Conservation (phyloP, 768 basidiomycete genomes). For the Amanita rubescens region DNA sequence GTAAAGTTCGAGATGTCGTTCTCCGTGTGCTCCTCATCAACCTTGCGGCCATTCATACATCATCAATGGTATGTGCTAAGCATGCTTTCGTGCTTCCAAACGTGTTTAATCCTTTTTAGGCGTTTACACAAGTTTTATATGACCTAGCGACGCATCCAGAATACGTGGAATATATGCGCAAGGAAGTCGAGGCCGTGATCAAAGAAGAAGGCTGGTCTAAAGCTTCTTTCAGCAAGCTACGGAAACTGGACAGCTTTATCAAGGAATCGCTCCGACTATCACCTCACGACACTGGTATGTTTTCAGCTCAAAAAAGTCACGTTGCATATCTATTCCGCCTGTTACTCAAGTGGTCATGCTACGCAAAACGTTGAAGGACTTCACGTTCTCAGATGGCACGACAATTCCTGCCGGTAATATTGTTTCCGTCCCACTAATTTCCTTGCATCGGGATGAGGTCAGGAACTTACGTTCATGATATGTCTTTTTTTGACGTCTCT, state of each 20-base stretch:
- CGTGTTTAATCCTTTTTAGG: conserved; percentile 16
- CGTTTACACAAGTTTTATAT: conserved; percentile 28
- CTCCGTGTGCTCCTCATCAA: conserved; percentile 29
- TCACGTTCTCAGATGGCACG: conserved; percentile 26
- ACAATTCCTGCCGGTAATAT: conserved; percentile 19
- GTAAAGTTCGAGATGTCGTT: conserved; percentile 21
- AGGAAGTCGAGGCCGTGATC: conserved; percentile 34
- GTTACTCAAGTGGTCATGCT: conserved; percentile 16
- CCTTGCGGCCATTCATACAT: conserved; percentile 37
- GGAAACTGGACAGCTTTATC: conserved; percentile 39
- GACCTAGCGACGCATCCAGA: conserved; percentile 28
- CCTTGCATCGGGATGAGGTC: conserved; percentile 5
- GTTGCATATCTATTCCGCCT: neutral
- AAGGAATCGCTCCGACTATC: conserved; percentile 29
- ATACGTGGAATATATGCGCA: conserved; percentile 26
- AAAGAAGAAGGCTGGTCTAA: conserved; percentile 31
- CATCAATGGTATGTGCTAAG: conserved; percentile 25
- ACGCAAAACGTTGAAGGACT: conserved; percentile 29
- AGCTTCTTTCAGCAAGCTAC: conserved; percentile 27
- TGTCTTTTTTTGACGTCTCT: neutral
- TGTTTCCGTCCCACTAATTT: conserved; percentile 11
- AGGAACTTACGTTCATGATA: neutral
- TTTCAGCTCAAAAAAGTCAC: neutral
- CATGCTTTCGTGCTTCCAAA: neutral
- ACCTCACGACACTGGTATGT: conserved; percentile 17